A percentile compares a stretch with the other conserved stretches of the same genome.
phyloP scores from a whole-genome alignment of 371 early-diverging fungal genomes.

The Coemansia sp. region DNA sequence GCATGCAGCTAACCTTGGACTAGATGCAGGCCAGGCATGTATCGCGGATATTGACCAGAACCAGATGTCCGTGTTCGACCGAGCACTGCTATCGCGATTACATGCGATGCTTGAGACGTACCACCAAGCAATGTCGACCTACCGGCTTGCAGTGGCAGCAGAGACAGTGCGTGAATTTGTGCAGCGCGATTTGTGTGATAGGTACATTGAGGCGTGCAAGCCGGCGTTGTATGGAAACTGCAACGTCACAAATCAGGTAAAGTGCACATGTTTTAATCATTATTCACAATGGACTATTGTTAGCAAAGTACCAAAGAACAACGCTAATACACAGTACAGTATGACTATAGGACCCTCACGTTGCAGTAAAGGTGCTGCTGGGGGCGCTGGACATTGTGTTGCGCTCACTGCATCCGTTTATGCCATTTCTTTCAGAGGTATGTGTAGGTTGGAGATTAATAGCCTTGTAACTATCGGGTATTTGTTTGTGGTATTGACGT shows the following conservation, averaged over 20 bases:
- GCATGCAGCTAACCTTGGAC: conserved; percentile 54
- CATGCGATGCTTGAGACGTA: conserved; percentile 66
- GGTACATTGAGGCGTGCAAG: conserved; percentile 87
- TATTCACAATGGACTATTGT: background rate
- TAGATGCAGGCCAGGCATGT: conserved; percentile 9
- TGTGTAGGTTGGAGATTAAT: background rate
- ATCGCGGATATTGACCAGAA: conserved; percentile 12
- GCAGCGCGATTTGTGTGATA: conserved; percentile 92
- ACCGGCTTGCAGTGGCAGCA: conserved; percentile 83
- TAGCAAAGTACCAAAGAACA: background rate
- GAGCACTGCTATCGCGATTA: conserved; percentile 84
- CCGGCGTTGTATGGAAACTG: conserved; percentile 56
- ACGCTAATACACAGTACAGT: conserved; percentile 5
- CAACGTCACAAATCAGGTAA: conserved; percentile 52
- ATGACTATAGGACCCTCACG: conserved; percentile 32
- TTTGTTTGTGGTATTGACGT: background rate
- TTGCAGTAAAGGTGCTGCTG: conserved; percentile 60
- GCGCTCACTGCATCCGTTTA: conserved; percentile 91
- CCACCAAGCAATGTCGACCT: conserved; percentile 65
- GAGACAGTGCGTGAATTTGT: conserved; percentile 84
- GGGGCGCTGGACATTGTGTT: conserved; percentile 78
- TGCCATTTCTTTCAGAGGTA: conserved; percentile 98
- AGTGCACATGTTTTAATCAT: background rate
- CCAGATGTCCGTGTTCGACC: conserved; percentile 67
- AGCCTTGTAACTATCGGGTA: background rate